Evolutionary conservation across 176 grass and related monocot species (phyloP).

Genomic region (Ananas comosus): DNA sequence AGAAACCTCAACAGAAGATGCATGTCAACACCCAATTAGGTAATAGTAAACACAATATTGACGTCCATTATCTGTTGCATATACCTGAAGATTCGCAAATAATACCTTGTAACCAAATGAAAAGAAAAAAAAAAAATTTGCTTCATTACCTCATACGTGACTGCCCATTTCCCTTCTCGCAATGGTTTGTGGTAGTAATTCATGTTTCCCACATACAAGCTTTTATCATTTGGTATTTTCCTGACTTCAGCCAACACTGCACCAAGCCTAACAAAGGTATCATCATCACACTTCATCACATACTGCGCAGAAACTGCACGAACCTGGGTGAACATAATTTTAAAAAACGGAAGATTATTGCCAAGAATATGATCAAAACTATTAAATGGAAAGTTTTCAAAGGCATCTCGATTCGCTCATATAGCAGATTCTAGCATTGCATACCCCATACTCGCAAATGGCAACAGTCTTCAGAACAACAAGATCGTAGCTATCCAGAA

Average conservation of each 20-base stretch:
- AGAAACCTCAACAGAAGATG: no score
- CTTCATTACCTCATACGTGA: constrained; percentile 76
- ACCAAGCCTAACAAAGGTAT: constrained; percentile 84
- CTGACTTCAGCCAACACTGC: constrained; percentile 64
- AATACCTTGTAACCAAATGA: neutral
- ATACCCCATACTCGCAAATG: constrained; percentile 96
- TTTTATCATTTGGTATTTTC: constrained; percentile 44
- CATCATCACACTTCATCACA: constrained; percentile 99
- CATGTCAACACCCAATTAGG: no score
- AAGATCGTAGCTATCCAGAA: constrained; percentile 89
- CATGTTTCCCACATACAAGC: constrained; percentile 86
- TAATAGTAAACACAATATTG: no score
- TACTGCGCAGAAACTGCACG: constrained; percentile 61
- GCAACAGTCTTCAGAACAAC: constrained; percentile 95
- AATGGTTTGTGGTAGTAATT: constrained; percentile 95
- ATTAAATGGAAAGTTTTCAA: neutral
- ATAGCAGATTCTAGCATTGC: constrained; percentile 10
- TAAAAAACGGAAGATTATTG: neutral
- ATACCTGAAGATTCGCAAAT: no score
- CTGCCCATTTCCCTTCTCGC: constrained; percentile 90
- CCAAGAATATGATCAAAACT: neutral
- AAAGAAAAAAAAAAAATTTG: neutral
- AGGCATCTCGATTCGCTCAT: neutral
- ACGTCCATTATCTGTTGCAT: no score
- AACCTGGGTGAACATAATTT: constrained; percentile 28